Conservation (phyloP, 2,329 filamentous ascomycete genomes). For the Neofusicoccum umdonicola region DNA sequence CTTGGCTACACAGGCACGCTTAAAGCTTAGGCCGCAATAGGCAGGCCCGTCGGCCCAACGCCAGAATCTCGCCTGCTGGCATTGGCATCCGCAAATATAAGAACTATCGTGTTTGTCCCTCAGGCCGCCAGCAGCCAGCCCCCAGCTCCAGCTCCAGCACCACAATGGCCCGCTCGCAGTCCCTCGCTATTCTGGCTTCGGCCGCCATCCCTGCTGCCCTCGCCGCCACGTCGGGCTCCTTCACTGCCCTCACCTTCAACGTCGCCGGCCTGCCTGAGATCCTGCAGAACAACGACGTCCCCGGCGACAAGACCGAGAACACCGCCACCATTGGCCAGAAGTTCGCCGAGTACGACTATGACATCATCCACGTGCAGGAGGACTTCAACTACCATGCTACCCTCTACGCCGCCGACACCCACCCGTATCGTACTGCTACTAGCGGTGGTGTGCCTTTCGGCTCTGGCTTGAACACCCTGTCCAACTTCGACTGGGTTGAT, state of each 20-base stretch:
- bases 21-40: not conserved
- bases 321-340: slow-evolving; percentile 55
- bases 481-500: slow-evolving; percentile 57
- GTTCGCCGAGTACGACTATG: slow-evolving; percentile 56
- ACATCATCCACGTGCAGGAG: slow-evolving; percentile 64
- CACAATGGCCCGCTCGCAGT: not conserved
- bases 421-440: slow-evolving; percentile 61
- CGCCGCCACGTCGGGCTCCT: slow-evolving; percentile 31
- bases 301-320: slow-evolving; percentile 61
- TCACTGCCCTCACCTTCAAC: slow-evolving; percentile 57
- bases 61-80: not conserved
- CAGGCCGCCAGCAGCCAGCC: not conserved
- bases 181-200: slow-evolving; percentile 6
- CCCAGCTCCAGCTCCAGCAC: not conserved
- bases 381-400: slow-evolving; percentile 68
- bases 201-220: slow-evolving; percentile 1
- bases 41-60: not conserved
- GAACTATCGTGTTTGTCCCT: not conserved
- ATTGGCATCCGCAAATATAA: slow-evolving; percentile 6
- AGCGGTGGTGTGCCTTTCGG: slow-evolving; percentile 65
- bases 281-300: slow-evolving; percentile 59
- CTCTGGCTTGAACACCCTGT: slow-evolving; percentile 62
- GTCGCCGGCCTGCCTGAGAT: slow-evolving; percentile 59
- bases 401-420: slow-evolving; percentile 60
- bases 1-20: not conserved